Evolutionary conservation across 129 eudicot genomes (phyloP), one percentile per base, ranked within the genome.

Genomic region (Escallonia rubra): DNA sequence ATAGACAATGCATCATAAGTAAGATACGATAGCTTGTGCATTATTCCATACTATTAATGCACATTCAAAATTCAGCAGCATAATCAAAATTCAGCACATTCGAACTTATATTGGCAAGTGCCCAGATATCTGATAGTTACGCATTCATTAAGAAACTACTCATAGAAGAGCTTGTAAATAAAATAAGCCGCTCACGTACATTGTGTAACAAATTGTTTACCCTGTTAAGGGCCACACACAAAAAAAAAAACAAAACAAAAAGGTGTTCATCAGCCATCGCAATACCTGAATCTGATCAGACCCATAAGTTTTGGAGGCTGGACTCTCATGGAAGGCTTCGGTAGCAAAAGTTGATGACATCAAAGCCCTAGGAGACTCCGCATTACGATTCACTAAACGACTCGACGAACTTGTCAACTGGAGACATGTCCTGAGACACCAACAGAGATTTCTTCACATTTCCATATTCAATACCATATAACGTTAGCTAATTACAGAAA

Each of bases 231-330:
- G 34, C n/a, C n/a, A 50, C 54, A 50, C 11, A 50, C 4, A 4
- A 4, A 11, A 50, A 8, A 50, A 50, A 5, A 50, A 50, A 50
- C 55, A 8, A 50, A 5, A n/a, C 2, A 50, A 9, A 9, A 54
- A 49, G n/a, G 5, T 4, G 6, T 8, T 16, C n/a, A 9, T n/a
- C 3, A 52, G 58, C 16, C 34, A 45, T 43, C 3, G 8, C 12
- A 6, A 67, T 65, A 92, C 99, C 95, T 93, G 99, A 77, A 93
- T 93, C 67, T 93, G 95, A n/a, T 93, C 99, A 39, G 99, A 86
- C 54, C 95, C 99, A 73, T 93, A 93, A 58, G 85, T 75, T 41
- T 81, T 78, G 16, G 83, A 49, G 50, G 60, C 82, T 12, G 78
- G 81, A 68, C 76, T 89, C 48, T 65, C 86, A 56, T 74, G 71